phyloP scores from a whole-genome alignment of 495 filamentous ascomycete species.

The Clavariopsis aquatica region DNA sequence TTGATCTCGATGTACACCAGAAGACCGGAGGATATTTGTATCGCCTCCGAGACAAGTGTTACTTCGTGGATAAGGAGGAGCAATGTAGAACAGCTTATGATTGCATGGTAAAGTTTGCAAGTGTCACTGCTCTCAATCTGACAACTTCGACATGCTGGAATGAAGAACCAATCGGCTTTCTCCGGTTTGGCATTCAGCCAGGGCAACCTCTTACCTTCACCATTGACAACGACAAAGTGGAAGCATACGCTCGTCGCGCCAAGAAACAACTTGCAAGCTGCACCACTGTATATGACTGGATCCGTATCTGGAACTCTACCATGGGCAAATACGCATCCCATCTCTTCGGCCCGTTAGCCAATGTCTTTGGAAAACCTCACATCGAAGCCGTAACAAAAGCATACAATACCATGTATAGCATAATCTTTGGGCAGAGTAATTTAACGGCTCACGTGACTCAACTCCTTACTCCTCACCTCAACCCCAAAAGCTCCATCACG shows the following conservation, averaged over 20 bases:
- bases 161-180: slow-evolving; percentile 14
- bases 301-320: slow-evolving; percentile 25
- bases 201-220: neutral
- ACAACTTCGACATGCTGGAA: neutral
- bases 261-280: slow-evolving; percentile 24
- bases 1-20: slow-evolving; percentile 28
- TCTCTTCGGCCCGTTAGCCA: slow-evolving; percentile 28
- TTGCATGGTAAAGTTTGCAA: slow-evolving; percentile 1
- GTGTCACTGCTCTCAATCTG: slow-evolving; percentile 8
- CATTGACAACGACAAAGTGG: slow-evolving; percentile 24
- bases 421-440: slow-evolving; percentile 22
- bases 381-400: slow-evolving; percentile 16
- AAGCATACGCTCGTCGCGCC: slow-evolving; percentile 15
- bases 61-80: slow-evolving; percentile 16
- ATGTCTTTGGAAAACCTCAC: slow-evolving; percentile 32
- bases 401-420: slow-evolving; percentile 20
- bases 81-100: slow-evolving; percentile 5
- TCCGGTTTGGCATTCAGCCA: neutral
- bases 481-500: neutral
- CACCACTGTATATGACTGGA: slow-evolving; percentile 28
- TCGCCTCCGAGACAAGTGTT: slow-evolving; percentile 29
- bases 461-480: slow-evolving; percentile 1
- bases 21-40: slow-evolving; percentile 20
- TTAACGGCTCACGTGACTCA: slow-evolving; percentile 15
- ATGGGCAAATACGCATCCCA: slow-evolving; percentile 17